Evolutionary conservation across 495 filamentous ascomycete genomes (phyloP), one percentile per base, ranked within the genome.

Genomic region (Penicillium macrosclerotiorum): DNA sequence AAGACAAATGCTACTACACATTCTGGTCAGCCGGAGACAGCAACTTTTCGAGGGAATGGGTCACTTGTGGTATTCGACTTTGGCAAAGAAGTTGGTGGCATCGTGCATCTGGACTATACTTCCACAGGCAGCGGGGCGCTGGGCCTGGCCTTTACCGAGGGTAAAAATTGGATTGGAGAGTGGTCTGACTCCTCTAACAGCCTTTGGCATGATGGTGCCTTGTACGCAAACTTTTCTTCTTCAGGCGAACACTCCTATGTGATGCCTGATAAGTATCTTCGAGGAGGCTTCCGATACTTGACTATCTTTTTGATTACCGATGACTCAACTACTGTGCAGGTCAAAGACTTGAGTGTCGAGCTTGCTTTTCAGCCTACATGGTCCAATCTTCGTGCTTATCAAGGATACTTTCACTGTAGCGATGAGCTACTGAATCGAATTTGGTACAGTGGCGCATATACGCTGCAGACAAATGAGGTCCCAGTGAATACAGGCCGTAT

Each of bases 401-500:
- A 80, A 51, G 81, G 81, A 8, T 84, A 83, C 45, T 85, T 84
- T 45, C 73, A 83, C 48, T 76, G 69, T 49, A 74, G 67, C 45
- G 80, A 84, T 57, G 71, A 80, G 22, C 55, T 77, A 17, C 67
- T 86, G 33, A 85, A 85, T 50, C 66, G 76, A 4, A 76, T 84
- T 42, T 85, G 80, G 79, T 85, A 85, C 47, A 75, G 76, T 42
- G 81, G 82, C 5, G 80, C 80, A 5, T 85, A 79, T 47, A 84
- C 82, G 0, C 60, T 80, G 25, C 80, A 84, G 55, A 79, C 77
- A 1, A 81, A 82, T 58, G 64, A 71, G 6, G 75, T 83, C 0
- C 75, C 77, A 8, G 71, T 72, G 1, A 64, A 72, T 48, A 79
- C 74, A 12, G 80, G 80, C 4, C 69, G 79, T 25, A 59, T 72